phyloP scores from a whole-genome alignment of 2,329 filamentous ascomycete genomes.

The Monosporascus cannonballus region DNA sequence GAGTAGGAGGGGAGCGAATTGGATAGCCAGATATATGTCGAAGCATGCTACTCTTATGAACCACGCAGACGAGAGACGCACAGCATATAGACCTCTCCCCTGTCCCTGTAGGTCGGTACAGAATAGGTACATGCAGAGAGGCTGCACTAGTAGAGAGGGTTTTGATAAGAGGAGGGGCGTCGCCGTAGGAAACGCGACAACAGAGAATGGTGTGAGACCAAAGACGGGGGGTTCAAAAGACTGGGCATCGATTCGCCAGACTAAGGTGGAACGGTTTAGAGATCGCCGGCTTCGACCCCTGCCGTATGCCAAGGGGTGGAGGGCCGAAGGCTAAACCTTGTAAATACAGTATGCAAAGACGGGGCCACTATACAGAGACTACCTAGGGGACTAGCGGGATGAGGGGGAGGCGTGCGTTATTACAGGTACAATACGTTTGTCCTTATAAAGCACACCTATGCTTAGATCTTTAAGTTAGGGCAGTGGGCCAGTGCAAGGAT shows the following conservation, averaged over 20 bases:
- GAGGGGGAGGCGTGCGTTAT: neutral
- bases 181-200: neutral
- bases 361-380: neutral
- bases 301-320: neutral
- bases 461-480: no score
- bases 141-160: neutral
- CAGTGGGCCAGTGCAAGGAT: no score
- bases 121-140: slow-evolving; percentile 13
- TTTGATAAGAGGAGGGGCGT: neutral
- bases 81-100: slow-evolving; percentile 7
- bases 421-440: neutral
- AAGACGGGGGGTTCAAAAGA: neutral
- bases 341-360: neutral
- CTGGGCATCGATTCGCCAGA: neutral
- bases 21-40: slow-evolving; percentile 27
- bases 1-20: slow-evolving; percentile 25
- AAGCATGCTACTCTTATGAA: slow-evolving; percentile 22
- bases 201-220: neutral
- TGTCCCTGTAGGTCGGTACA: slow-evolving; percentile 12
- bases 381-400: neutral
- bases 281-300: neutral
- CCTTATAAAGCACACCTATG: neutral
- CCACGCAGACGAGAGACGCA: neutral
- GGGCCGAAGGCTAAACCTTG: neutral
- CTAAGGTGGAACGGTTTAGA: neutral